phyloP scores from a whole-genome alignment of 2,329 filamentous ascomycete species.

The Ceratocystis lukuohia region DNA sequence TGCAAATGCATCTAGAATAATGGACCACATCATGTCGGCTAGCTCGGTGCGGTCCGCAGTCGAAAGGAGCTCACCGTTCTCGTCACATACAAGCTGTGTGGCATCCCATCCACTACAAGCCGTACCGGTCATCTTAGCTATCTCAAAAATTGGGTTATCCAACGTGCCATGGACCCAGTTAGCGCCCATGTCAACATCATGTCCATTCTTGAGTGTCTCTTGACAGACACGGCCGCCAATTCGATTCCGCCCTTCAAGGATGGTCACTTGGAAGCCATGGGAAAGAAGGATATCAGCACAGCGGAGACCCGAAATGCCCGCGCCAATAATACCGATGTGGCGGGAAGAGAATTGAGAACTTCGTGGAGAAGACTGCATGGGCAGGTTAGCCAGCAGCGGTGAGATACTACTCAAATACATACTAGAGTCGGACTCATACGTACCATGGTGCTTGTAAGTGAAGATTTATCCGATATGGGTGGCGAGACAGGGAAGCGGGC shows the following conservation, averaged over 20 bases:
- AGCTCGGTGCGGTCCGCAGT: conserved; percentile 34
- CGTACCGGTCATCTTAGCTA: conserved; percentile 49
- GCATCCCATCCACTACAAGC: conserved; percentile 36
- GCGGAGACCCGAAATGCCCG: conserved; percentile 56
- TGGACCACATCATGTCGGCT: conserved; percentile 49
- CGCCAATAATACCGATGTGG: conserved; percentile 47
- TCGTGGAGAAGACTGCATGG: not conserved
- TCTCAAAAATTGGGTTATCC: conserved; percentile 54
- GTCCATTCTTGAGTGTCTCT: conserved; percentile 34
- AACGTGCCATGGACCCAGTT: conserved; percentile 70
- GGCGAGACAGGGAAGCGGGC: conserved; percentile 8
- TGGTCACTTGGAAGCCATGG: conserved; percentile 52
- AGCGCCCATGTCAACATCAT: conserved; percentile 48
- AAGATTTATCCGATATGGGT: conserved; percentile 8
- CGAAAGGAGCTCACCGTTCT: conserved; percentile 39
- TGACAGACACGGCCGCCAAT: conserved; percentile 53
- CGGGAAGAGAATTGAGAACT: not conserved
- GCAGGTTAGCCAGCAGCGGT: not conserved
- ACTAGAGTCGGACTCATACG: not conserved
- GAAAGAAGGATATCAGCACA: conserved; percentile 55
- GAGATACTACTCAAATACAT: not conserved
- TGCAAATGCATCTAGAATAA: conserved; percentile 54
- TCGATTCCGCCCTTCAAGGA: conserved; percentile 54
- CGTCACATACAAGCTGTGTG: conserved; percentile 41
- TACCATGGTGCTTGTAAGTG: conserved; percentile 13